Percentiles rank a stretch among this genome's conserved stretches.
Conservation (phyloP, 1,139 yeast species). For the Tardiomyces blankii region DNA sequence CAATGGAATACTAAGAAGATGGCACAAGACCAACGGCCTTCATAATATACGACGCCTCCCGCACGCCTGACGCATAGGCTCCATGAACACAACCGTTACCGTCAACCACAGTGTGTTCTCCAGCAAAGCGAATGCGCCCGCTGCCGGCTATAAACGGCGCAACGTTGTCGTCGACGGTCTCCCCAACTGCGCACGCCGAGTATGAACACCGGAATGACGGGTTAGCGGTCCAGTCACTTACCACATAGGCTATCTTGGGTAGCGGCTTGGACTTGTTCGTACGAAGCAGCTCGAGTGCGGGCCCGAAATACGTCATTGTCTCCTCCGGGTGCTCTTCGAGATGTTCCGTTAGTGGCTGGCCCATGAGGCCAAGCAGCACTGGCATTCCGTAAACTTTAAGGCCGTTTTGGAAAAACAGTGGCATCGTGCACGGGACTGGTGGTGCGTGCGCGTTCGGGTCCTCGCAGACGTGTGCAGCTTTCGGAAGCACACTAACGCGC, state of each 20-base stretch:
- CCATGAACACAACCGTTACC: constrained; percentile 88
- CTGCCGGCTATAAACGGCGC: constrained; percentile 31
- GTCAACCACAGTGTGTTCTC: constrained; percentile 67
- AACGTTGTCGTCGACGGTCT: constrained; percentile 51
- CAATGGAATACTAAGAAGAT: no score
- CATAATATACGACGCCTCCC: constrained; percentile 10
- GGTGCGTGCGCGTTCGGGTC: not conserved
- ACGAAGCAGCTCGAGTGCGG: constrained; percentile 26
- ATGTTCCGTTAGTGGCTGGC: constrained; percentile 54
- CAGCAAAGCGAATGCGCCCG: constrained; percentile 44
- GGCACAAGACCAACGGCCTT: not conserved
- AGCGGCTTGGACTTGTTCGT: constrained; percentile 11
- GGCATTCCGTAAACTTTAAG: constrained; percentile 21
- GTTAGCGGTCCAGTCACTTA: constrained; percentile 61
- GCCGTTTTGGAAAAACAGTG: constrained; percentile 4
- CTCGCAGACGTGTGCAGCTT: not conserved
- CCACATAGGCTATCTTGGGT: constrained; percentile 41
- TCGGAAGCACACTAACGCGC: not conserved
- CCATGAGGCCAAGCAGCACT: constrained; percentile 50
- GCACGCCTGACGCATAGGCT: constrained; percentile 61
- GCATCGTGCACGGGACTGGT: constrained; percentile 1
- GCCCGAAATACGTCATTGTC: constrained; percentile 35
- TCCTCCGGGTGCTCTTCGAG: constrained; percentile 32
- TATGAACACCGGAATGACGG: constrained; percentile 67
- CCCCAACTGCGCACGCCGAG: constrained; percentile 54